Conservation (phyloP, 257 asterid genomes). For the Nicotiana otophora region DNA sequence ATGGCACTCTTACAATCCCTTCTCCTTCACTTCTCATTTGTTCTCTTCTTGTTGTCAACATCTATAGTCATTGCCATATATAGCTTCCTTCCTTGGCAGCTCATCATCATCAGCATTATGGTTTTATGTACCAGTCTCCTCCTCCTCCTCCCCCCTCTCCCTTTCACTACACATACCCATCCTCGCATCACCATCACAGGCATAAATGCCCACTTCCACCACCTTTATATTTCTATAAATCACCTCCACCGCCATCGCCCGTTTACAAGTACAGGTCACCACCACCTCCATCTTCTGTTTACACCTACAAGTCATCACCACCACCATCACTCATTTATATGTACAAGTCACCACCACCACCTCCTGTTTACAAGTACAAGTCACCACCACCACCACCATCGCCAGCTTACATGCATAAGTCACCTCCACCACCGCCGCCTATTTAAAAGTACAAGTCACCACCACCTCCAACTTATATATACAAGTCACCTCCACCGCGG, state of each 20-base stretch:
- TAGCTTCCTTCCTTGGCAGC: neutral
- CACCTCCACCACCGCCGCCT: too few relatives aligned
- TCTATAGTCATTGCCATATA: neutral
- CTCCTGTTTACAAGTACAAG: neutral
- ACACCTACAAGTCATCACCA: neutral
- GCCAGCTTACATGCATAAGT: too few relatives aligned
- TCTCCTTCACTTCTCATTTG: neutral
- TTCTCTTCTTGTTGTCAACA: neutral
- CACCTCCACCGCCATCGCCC: neutral
- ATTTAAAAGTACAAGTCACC: neutral
- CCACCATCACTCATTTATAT: neutral
- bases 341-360: neutral
- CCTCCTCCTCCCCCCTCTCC: neutral
- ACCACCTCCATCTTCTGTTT: neutral
- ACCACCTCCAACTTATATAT: neutral
- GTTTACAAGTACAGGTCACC: neutral
- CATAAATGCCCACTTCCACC: neutral
- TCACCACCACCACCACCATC: neutral
- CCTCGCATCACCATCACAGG: neutral
- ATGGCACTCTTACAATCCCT: neutral
- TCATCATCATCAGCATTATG: neutral
- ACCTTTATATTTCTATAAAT: neutral
- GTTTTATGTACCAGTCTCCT: neutral
- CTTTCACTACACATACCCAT: neutral
- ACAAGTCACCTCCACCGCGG: neutral